phyloP scores from a whole-genome alignment of 306 rosid species.

The Elaeagnus macrophylla region DNA sequence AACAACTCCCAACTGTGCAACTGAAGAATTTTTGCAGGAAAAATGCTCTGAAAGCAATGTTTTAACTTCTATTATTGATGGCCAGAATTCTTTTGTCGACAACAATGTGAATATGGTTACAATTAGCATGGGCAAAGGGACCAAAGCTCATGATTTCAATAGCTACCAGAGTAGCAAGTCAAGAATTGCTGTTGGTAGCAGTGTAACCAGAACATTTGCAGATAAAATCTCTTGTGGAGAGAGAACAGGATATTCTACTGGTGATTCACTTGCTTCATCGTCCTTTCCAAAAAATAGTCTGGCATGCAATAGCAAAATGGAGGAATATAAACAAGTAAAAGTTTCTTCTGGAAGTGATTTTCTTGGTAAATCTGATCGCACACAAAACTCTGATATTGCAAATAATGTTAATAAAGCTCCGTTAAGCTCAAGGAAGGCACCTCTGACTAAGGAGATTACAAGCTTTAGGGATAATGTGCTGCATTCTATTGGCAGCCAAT shows the following conservation, averaged over 20 bases:
- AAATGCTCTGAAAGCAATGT: constrained; percentile 4
- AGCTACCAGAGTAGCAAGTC: constrained; percentile 23
- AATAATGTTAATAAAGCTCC: constrained; percentile 21
- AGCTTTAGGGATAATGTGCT: constrained; percentile 27
- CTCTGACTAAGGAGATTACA: constrained; percentile 29
- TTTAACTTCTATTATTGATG: constrained; percentile 18
- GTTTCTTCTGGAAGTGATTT: constrained; percentile 11
- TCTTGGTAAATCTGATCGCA: constrained; percentile 8
- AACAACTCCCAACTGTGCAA: constrained; percentile 3
- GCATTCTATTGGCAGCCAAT: constrained; percentile 21
- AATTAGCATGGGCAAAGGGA: constrained; percentile 23
- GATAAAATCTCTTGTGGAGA: constrained; percentile 3
- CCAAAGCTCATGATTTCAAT: constrained; percentile 19
- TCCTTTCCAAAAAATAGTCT: constrained; percentile 4
- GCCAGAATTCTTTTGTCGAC: constrained; percentile 14
- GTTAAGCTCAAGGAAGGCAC: constrained; percentile 25
- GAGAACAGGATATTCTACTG: constrained; percentile 14
- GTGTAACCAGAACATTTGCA: constrained; percentile 18
- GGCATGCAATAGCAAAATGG: constrained; percentile 6
- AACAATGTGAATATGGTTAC: constrained; percentile 24
- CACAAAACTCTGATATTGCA: constrained; percentile 20
- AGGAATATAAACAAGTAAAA: constrained; percentile 6
- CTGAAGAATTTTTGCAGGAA: constrained; percentile 12
- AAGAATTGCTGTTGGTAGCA: constrained; percentile 20
- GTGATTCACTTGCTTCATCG: constrained; percentile 11